phyloP scores from a whole-genome alignment of 2,329 filamentous ascomycete species.

The Aaosphaeria arxii region DNA sequence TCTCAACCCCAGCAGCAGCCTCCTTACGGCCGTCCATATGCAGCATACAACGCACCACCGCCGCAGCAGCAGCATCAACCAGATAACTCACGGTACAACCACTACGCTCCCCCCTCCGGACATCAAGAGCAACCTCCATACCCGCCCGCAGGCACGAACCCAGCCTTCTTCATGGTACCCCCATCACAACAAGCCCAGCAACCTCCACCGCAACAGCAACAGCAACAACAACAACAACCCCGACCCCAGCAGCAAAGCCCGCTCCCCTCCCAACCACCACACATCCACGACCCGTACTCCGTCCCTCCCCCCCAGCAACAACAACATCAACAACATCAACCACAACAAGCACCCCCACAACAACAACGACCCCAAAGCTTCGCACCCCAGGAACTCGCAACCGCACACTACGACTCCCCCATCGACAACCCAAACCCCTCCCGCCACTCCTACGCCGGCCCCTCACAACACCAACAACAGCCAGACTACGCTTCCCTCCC shows the following conservation, averaged over 20 bases:
- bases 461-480: constrained; percentile 23
- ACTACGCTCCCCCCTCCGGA: constrained; percentile 25
- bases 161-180: constrained; percentile 40
- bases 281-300: constrained; percentile 35
- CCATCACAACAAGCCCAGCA: constrained; percentile 22
- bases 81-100: constrained; percentile 24
- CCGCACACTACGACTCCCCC: constrained; percentile 46
- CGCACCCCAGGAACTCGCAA: constrained; percentile 47
- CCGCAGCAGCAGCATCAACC: constrained; percentile 19
- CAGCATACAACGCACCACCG: constrained; percentile 28
- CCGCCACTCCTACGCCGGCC: constrained; percentile 37
- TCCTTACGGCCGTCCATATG: constrained; percentile 62
- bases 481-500: constrained; percentile 19
- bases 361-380: constrained; percentile 35
- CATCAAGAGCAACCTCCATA: constrained; percentile 36
- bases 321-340: constrained; percentile 14
- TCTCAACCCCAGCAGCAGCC: constrained; percentile 81
- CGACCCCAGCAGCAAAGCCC: constrained; percentile 29
- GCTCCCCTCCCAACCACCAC: constrained; percentile 23
- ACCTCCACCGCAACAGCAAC: constrained; percentile 9
- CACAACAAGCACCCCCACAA: constrained; percentile 27
- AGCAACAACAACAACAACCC: constrained; percentile 4
- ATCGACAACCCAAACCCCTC: constrained; percentile 44
- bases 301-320: constrained; percentile 29
- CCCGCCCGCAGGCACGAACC: constrained; percentile 33